Evolutionary conservation across 164 flowering plant species (phyloP).

Genomic region (Pachysandra terminalis): DNA sequence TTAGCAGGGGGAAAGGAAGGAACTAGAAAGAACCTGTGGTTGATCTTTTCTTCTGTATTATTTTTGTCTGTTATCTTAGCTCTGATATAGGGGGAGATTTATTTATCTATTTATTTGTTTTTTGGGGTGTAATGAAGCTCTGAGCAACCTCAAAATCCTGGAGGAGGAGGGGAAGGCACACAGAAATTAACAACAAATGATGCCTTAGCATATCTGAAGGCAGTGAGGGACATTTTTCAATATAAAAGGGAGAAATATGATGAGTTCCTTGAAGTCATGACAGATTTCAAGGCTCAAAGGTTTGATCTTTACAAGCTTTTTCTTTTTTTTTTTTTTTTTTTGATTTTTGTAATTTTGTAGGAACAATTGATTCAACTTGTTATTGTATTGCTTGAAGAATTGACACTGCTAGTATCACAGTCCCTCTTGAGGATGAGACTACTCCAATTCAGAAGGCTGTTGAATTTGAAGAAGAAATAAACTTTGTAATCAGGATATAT

Average conservation of each 20-base stretch:
- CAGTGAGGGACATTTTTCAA: too few relatives aligned
- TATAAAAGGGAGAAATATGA: too few relatives aligned
- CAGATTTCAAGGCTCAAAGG: slow-evolving; percentile 89
- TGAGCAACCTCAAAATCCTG: slow-evolving; percentile 14
- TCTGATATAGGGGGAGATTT: too few relatives aligned
- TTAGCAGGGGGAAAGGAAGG: too few relatives aligned
- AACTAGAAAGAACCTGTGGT: too few relatives aligned
- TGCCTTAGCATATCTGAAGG: slow-evolving; percentile 70
- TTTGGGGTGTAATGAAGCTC: slow-evolving; percentile 15
- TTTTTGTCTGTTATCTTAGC: too few relatives aligned
- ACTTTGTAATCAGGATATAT: slow-evolving; percentile 78
- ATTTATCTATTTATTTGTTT: too few relatives aligned
- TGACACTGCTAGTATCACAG: slow-evolving; percentile 75
- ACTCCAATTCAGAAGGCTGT: slow-evolving; percentile 44
- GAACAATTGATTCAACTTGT: not conserved
- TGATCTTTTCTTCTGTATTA: too few relatives aligned
- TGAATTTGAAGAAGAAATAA: slow-evolving; percentile 49
- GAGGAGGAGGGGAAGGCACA: slow-evolving; percentile 26
- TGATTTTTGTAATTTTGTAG: too few relatives aligned
- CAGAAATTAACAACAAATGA: slow-evolving; percentile 75
- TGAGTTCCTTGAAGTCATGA: too few relatives aligned
- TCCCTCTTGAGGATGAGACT: slow-evolving; percentile 65
- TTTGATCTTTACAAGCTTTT: slow-evolving; percentile 7
- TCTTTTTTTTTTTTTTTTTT: too few relatives aligned
- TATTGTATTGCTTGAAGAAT: slow-evolving; percentile 42